phyloP scores from a whole-genome alignment of 208 protist genomes.

The Herpetomonas tarakana region DNA sequence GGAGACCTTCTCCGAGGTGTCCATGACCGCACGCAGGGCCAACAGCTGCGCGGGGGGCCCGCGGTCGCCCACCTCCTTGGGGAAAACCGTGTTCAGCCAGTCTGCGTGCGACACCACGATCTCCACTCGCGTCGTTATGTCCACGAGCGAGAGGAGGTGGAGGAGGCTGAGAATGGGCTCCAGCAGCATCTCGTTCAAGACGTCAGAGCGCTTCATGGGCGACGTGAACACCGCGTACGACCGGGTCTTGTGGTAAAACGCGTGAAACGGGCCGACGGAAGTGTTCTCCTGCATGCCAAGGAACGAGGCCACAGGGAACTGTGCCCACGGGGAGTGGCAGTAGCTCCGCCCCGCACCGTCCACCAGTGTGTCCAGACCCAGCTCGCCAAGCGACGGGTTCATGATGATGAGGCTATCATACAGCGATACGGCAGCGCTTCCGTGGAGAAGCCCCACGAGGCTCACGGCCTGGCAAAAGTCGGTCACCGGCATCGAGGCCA shows the following conservation, averaged over 20 bases:
- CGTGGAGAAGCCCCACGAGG: conserved; percentile 63
- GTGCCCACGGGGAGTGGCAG: conserved; percentile 33
- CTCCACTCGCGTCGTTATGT: conserved; percentile 39
- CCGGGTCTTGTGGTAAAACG: conserved; percentile 63
- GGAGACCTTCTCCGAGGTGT: conserved; percentile 40
- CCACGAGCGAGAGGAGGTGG: conserved; percentile 56
- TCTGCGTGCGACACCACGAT: conserved; percentile 72
- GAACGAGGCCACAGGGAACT: conserved; percentile 54
- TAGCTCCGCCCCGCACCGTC: conserved; percentile 47
- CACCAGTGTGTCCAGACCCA: conserved; percentile 40
- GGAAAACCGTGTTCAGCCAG: conserved; percentile 63
- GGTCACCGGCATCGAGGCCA: conserved; percentile 25
- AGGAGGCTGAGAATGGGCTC: conserved; percentile 58
- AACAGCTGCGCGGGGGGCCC: conserved; percentile 23
- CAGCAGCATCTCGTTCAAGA: conserved; percentile 48
- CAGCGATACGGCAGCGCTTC: conserved; percentile 29
- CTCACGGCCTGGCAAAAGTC: conserved; percentile 46
- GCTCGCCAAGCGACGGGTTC: conserved; percentile 38
- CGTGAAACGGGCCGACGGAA: conserved; percentile 52
- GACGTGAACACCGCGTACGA: conserved; percentile 61
- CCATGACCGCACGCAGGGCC: conserved; percentile 26
- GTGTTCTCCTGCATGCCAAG: conserved; percentile 45
- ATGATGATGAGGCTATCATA: conserved; percentile 43
- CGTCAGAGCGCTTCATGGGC: conserved; percentile 21
- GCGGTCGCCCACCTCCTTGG: conserved; percentile 25